Evolutionary conservation across 768 basidiomycete species (phyloP).

Genomic region (Leccinellum luteum): DNA sequence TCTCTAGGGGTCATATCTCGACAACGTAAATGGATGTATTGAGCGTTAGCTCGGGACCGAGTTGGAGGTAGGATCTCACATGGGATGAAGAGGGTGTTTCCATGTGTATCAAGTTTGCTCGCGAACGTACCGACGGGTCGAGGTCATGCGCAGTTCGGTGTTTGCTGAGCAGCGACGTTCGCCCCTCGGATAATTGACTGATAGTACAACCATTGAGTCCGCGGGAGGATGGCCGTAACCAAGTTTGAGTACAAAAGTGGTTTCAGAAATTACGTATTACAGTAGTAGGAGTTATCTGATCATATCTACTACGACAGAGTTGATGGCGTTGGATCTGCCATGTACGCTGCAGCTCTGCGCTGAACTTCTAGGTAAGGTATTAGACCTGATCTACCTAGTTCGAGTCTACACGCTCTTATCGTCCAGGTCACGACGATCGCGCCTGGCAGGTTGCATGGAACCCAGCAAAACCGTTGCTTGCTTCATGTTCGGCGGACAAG

Average conservation of each 20-base stretch:
- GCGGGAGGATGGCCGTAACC: too few species aligned
- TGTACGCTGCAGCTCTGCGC: slow-evolving; percentile 17
- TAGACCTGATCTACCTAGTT: neutral
- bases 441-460: slow-evolving; percentile 93
- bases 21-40: too few species aligned
- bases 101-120: neutral
- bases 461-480: slow-evolving; percentile 72
- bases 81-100: neutral
- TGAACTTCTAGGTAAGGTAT: slow-evolving; percentile 25
- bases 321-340: neutral
- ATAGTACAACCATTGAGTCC: too few species aligned
- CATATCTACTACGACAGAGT: too few species aligned
- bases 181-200: too few species aligned
- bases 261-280: too few species aligned
- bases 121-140: too few species aligned
- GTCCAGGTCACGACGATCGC: slow-evolving; percentile 71
- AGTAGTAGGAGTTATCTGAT: too few species aligned
- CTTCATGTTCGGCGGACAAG: slow-evolving; percentile 95
- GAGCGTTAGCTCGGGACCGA: neutral
- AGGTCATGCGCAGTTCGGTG: neutral
- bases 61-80: neutral
- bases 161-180: neutral
- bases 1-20: neutral
- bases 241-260: too few species aligned
- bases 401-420: neutral